These are phyloP conservation scores for Trematosphaeria pertusa DNA, from an alignment of 2,329 filamentous ascomycete genomes.

Conservation along the genomic window DNA sequence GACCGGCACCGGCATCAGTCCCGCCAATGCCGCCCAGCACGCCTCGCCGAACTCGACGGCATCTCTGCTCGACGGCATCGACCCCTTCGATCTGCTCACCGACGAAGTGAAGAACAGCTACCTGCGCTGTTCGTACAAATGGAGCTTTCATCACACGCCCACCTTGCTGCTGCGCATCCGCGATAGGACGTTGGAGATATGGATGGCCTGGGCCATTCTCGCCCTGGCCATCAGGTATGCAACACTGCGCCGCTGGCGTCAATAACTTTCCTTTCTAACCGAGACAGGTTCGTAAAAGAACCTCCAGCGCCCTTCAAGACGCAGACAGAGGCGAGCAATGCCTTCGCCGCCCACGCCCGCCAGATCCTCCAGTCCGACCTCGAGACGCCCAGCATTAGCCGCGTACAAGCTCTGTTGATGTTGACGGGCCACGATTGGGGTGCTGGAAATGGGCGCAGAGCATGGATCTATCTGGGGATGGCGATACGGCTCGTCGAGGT, in stretches of 20 bases:
- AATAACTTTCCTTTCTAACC: constrained; percentile 1
- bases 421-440: constrained; percentile 56
- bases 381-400: constrained; percentile 48
- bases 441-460: constrained; percentile 51
- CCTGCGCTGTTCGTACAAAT: constrained; percentile 50
- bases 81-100: constrained; percentile 49
- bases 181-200: constrained; percentile 46
- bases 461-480: constrained; percentile 53
- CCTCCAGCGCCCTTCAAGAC: constrained; percentile 44
- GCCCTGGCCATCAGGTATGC: constrained; percentile 48
- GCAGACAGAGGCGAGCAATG: constrained; percentile 51
- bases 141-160: constrained; percentile 52
- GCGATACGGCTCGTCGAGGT: constrained; percentile 50
- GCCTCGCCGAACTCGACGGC: constrained; percentile 35
- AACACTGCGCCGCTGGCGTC: neutral
- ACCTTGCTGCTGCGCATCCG: constrained; percentile 48
- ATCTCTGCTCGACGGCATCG: constrained; percentile 39
- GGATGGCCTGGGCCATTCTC: constrained; percentile 52
- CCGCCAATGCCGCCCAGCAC: constrained; percentile 25
- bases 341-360: constrained; percentile 50
- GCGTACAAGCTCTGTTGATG: constrained; percentile 51
- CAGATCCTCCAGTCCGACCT: constrained; percentile 50
- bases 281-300: constrained; percentile 46
- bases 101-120: constrained; percentile 53
- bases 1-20: constrained; percentile 28